Base-by-base conservation (phyloP, 805 yeast genomes). In the Jamesozyma hellenica region DNA sequence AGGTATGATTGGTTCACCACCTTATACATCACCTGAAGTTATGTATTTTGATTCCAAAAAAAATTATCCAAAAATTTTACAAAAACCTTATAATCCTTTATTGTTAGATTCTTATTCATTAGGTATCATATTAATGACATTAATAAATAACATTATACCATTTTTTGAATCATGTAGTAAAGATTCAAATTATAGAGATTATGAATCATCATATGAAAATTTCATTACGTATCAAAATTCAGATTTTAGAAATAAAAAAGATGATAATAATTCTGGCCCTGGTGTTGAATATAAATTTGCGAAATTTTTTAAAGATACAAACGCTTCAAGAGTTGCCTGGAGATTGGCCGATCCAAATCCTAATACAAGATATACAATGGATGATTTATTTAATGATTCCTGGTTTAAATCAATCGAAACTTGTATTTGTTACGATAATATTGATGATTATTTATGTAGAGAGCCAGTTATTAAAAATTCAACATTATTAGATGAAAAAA, bases 11-110 rank as follows among this genome's bases (percentile, higher is more conserved):
- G 92, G 94, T 2, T 80, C 88, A 1, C 85, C 92, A 3, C 92
- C 92, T 1, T 82, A 80, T 57, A 74, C 80, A 11, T 77, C 90
- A 4, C 92, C 94, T 1, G 92, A 82, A 58, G 83, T 81, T 13
- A 71, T 76, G 72, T 55, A 62, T 21, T 71, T 64, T 29, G 60
- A 54, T 39, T 40, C 52, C 8, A 51, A 58, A 39, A 52, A 56
- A 37, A 40, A 41, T n/a, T 47, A 53, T 65, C 65, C 58, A 49
- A 62, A 51, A 54, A 37, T 49, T 35, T 37, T 35, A 37, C 56
- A 49, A 16, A 52, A 55, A 23, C 60, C 71, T 4, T 78, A 76
- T 59, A 74, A 80, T 53, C 82, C 87, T 0, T 77, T 75, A 50
- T 68, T 70, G 44, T 74, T 81, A 68, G 94, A 82, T 60, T 63